These are phyloP conservation scores for Suhomyces sp. DNA, from an alignment of 805 yeast genomes.

Conservation along the genomic window DNA sequence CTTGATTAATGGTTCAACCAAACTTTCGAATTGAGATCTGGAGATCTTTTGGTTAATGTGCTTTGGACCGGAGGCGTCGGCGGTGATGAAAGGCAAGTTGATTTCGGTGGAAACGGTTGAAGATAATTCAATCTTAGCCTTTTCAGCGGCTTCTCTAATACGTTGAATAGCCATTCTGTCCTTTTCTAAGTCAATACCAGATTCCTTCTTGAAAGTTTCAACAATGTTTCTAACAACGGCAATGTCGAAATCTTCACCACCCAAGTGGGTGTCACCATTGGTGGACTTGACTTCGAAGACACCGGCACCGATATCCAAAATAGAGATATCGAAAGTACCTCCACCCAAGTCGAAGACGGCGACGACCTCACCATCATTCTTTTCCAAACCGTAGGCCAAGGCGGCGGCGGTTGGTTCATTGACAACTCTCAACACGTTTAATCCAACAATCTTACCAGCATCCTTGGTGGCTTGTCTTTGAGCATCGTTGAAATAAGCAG, in stretches of 20 bases:
- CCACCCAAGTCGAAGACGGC: slow-evolving; percentile 99
- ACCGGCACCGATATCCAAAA: slow-evolving; percentile 95
- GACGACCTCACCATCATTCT: slow-evolving; percentile 74
- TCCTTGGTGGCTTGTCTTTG: slow-evolving; percentile 95
- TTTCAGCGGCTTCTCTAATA: slow-evolving; percentile 84
- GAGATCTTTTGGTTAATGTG: slow-evolving; percentile 70
- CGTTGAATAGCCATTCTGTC: slow-evolving; percentile 83
- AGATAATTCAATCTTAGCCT: slow-evolving; percentile 84
- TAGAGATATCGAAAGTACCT: slow-evolving; percentile 97
- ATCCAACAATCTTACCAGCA: slow-evolving; percentile 96
- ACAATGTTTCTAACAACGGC: slow-evolving; percentile 81
- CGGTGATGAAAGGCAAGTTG: slow-evolving; percentile 83
- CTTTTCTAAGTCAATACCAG: slow-evolving; percentile 60
- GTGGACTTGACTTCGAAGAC: slow-evolving; percentile 97
- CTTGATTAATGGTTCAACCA: slow-evolving; percentile 69
- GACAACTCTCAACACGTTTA: slow-evolving; percentile 85
- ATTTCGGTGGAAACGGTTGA: slow-evolving; percentile 70
- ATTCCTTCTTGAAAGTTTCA: slow-evolving; percentile 71
- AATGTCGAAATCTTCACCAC: slow-evolving; percentile 93
- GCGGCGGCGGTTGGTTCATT: slow-evolving; percentile 95
- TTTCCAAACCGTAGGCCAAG: slow-evolving; percentile 90
- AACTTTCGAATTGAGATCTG: slow-evolving; percentile 65
- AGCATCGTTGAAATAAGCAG: slow-evolving; percentile 88
- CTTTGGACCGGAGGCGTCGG: slow-evolving; percentile 80
- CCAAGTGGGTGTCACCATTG: slow-evolving; percentile 92